Evolutionary conservation across 495 filamentous ascomycete genomes (phyloP), one percentile per base, ranked within the genome.

Genomic region (Alectoria sarmentosa): DNA sequence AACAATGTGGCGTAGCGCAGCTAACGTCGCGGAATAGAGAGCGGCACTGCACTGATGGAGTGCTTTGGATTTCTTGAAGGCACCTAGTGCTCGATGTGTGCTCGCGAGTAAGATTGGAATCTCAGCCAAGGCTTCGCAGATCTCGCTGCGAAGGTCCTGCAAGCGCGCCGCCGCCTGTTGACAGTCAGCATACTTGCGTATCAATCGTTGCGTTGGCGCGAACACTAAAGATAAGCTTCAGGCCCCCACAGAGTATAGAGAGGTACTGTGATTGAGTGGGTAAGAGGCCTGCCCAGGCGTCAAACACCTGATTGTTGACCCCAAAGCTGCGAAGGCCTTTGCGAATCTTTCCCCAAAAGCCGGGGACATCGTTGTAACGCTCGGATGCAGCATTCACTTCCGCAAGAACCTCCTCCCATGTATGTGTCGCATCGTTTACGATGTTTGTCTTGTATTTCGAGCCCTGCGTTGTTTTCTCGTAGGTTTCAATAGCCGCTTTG

Each of bases 241-340:
- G 32, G 23, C 61, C 61, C 8, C 61, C 61, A 63, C 61, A 63
- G 8, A 63, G 49, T 30, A 63, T 19, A 28, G 61, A 63, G 0
- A 63, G 7, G 23, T 63, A 63, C 32, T 63, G 17, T 37, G 61
- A 63, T 17, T 63, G 41, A 17, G 61, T 36, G 8, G 61, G 61
- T 30, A 63, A 41, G 15, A 63, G 61, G 21, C 61, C 48, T 52
- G 26, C 15, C 61, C 61, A 63, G 17, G 61, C 61, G 26, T 54
- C 37, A 26, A 55, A 63, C 8, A 39, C 61, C 14, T 55, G 28
- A 63, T 55, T 49, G 30, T 36, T 63, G 26, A 8, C 23, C 6
- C 61, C 61, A 49, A 63, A 54, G 37, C 48, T 63, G 19, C 61
- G 44, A 28, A 63, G 36, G 21, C 57, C 39, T 60, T 60, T 60